Percentiles rank a stretch among this genome's conserved stretches.
Evolutionary conservation across 257 asterid species (phyloP).

Genomic region (Buddleja alternifolia): DNA sequence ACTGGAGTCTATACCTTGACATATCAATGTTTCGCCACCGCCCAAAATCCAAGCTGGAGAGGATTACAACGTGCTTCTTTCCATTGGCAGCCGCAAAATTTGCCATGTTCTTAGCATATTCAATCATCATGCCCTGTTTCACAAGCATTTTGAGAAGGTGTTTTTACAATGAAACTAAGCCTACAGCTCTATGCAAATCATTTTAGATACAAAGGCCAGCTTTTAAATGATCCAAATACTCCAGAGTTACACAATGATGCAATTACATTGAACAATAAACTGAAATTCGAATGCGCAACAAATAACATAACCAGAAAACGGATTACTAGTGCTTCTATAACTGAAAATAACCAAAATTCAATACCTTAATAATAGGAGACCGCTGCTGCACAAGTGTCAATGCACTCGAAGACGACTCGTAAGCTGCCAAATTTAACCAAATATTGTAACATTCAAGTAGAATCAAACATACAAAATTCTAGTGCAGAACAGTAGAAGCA

Average conservation of each 20-base stretch:
- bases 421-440: constrained; percentile 57
- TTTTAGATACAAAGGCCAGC: not conserved
- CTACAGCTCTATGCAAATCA: not conserved
- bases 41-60: constrained; percentile 94
- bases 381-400: constrained; percentile 88
- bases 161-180: not conserved
- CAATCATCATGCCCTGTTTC: constrained; percentile 87
- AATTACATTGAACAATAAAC: not conserved
- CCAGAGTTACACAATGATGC: not conserved
- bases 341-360: not conserved
- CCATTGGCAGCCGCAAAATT: constrained; percentile 73
- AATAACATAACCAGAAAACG: not conserved
- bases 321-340: not conserved
- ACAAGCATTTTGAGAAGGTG: constrained; percentile 24
- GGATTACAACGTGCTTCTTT: constrained; percentile 69
- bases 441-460: not conserved
- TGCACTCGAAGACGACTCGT: constrained; percentile 56
- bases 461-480: not conserved
- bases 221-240: constrained; percentile 1
- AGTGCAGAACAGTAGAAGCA: not conserved
- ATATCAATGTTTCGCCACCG: constrained; percentile 76
- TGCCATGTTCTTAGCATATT: constrained; percentile 84
- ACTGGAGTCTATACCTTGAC: constrained; percentile 60
- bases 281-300: not conserved
- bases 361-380: constrained; percentile 90